Percentiles rank a stretch among this genome's conserved stretches.
Conservation (phyloP, 2,329 filamentous ascomycete species). For the Stachybotrys echinatus region DNA sequence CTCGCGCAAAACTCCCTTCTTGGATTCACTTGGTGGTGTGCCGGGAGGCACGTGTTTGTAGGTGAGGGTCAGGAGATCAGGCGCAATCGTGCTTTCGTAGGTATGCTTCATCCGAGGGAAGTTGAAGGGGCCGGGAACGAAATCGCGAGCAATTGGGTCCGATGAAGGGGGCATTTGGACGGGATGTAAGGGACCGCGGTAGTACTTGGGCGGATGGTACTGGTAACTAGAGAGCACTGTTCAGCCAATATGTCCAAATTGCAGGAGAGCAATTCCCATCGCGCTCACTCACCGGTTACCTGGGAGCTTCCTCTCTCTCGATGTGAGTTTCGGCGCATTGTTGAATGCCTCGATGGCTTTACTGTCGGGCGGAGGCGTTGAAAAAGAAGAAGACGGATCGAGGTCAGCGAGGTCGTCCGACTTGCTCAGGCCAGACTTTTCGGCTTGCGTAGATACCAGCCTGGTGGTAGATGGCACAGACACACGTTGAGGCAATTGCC, state of each 20-base stretch:
- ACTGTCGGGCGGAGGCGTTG: constrained; percentile 32
- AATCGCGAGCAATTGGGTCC: constrained; percentile 82
- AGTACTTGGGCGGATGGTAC: constrained; percentile 89
- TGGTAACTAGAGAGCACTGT: constrained; percentile 64
- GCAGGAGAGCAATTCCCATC: neutral
- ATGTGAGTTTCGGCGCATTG: constrained; percentile 26
- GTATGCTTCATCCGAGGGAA: constrained; percentile 84
- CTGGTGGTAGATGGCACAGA: constrained; percentile 24
- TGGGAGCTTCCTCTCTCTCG: constrained; percentile 34
- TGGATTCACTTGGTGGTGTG: constrained; percentile 42
- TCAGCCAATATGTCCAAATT: constrained; percentile 3
- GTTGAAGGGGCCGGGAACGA: constrained; percentile 86
- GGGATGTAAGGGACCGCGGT: constrained; percentile 88
- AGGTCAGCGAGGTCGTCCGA: constrained; percentile 38
- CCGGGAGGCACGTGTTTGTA: constrained; percentile 85
- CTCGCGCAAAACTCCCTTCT: constrained; percentile 63
- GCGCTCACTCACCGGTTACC: constrained; percentile 37
- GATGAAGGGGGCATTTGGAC: constrained; percentile 84
- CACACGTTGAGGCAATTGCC: constrained; percentile 18
- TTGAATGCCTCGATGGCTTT: constrained; percentile 34
- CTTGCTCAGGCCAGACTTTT: constrained; percentile 17
- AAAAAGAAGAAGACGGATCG: constrained; percentile 45
- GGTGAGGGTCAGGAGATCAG: constrained; percentile 82
- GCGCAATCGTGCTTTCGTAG: constrained; percentile 77
- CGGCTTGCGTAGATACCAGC: constrained; percentile 41